phyloP scores from a whole-genome alignment of 2,329 filamentous ascomycete genomes.

The Paecilomyces sp. region DNA sequence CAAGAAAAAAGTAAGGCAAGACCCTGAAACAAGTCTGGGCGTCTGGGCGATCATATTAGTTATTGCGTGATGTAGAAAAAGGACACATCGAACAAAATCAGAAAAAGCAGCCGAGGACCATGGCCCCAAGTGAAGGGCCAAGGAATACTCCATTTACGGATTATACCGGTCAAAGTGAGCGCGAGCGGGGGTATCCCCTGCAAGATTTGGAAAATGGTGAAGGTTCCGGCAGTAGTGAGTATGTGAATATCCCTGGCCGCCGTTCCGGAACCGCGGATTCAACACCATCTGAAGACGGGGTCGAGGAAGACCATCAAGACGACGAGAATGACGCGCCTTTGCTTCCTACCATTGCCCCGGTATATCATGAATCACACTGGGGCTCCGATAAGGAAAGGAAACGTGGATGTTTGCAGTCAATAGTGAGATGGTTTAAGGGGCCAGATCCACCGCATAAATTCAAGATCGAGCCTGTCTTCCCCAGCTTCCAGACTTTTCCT shows the following conservation, averaged over 20 bases:
- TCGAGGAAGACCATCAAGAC: background rate
- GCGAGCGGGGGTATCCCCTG: background rate
- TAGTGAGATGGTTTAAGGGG: constrained; percentile 19
- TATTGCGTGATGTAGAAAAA: background rate
- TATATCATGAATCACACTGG: background rate
- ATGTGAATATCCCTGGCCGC: background rate
- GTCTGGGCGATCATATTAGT: background rate
- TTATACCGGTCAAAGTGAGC: background rate
- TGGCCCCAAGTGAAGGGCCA: background rate
- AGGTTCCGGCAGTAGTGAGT: background rate
- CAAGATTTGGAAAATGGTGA: background rate
- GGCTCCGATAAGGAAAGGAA: background rate
- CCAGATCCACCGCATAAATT: constrained; percentile 25
- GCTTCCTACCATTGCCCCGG: background rate
- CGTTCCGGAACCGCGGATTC: background rate
- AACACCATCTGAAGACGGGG: background rate
- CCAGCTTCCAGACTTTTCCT: constrained; percentile 25
- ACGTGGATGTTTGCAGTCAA: background rate
- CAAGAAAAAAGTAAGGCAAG: background rate
- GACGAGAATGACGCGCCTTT: background rate
- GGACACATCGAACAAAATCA: background rate
- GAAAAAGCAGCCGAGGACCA: background rate
- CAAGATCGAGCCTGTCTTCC: constrained; percentile 26
- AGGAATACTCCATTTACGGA: background rate
- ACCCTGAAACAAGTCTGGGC: background rate